phyloP scores from a whole-genome alignment of 495 filamentous ascomycete genomes.

The Penicillium coffeae region DNA sequence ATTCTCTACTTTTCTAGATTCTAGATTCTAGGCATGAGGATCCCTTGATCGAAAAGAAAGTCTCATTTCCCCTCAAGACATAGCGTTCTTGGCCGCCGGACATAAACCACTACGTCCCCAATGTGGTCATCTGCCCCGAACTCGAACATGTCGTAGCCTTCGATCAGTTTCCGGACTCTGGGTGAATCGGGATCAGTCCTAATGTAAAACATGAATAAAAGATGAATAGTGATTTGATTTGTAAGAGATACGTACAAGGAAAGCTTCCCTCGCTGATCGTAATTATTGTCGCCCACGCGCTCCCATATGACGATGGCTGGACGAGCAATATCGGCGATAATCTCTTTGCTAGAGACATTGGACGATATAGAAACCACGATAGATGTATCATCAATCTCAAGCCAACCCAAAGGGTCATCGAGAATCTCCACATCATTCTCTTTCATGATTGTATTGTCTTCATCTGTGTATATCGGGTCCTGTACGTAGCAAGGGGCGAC shows the following conservation, averaged over 20 bases:
- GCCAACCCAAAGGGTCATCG: conserved; percentile 29
- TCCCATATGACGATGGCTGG: conserved; percentile 23
- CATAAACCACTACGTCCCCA: conserved; percentile 2
- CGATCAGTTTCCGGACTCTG: conserved; percentile 1
- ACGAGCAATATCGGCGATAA: conserved; percentile 29
- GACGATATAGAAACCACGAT: conserved; percentile 25
- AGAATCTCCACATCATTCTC: conserved; percentile 19
- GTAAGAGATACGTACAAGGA: background rate
- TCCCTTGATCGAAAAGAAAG: background rate
- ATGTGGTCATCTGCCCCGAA: background rate
- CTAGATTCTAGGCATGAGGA: too few species aligned
- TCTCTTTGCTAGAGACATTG: conserved; percentile 29
- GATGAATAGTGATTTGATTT: too few species aligned
- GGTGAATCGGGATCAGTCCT: conserved; percentile 4
- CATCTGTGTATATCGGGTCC: conserved; percentile 21
- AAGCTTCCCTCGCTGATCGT: background rate
- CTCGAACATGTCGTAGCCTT: conserved; percentile 3
- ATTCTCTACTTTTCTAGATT: too few species aligned
- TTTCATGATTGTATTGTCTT: conserved; percentile 19
- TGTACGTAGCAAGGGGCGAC: conserved; percentile 19
- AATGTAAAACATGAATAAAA: too few species aligned
- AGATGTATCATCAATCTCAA: conserved; percentile 27
- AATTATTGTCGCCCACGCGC: background rate
- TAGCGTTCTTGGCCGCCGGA: background rate
- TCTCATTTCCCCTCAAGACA: background rate